phyloP scores from a whole-genome alignment of 2,329 filamentous ascomycete species.

The Apiospora marii region DNA sequence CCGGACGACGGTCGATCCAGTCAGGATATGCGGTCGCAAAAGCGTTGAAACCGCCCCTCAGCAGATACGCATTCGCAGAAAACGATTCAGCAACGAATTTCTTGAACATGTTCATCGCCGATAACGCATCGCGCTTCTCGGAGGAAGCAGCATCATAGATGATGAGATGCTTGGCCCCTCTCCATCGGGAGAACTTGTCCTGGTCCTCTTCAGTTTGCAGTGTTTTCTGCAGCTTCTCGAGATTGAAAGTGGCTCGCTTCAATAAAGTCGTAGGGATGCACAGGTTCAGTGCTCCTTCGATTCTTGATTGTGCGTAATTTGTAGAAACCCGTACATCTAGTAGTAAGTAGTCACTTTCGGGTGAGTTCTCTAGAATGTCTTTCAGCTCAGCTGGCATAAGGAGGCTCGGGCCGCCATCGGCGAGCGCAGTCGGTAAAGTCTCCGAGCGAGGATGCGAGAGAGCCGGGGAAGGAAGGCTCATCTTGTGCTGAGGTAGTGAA shows the following conservation, averaged over 20 bases:
- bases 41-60: conserved; percentile 82
- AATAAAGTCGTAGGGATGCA: conserved; percentile 95
- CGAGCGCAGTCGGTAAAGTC: conserved; percentile 60
- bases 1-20: conserved; percentile 63
- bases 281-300: conserved; percentile 84
- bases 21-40: conserved; percentile 74
- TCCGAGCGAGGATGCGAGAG: conserved; percentile 50
- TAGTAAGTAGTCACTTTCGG: conserved; percentile 64
- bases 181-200: conserved; percentile 79
- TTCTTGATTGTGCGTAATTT: conserved; percentile 78
- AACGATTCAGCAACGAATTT: conserved; percentile 92
- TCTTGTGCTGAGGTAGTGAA: conserved; percentile 59
- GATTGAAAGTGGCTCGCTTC: conserved; percentile 89
- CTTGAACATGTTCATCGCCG: conserved; percentile 86
- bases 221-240: conserved; percentile 86
- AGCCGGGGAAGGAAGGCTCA: conserved; percentile 47
- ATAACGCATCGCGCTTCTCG: conserved; percentile 80
- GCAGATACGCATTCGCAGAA: conserved; percentile 74
- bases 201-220: conserved; percentile 78
- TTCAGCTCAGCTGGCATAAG: conserved; percentile 63
- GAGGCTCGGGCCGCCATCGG: conserved; percentile 56
- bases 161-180: conserved; percentile 75
- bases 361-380: conserved; percentile 58
- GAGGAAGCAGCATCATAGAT: conserved; percentile 85
- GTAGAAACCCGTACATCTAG: conserved; percentile 89